Conservation (phyloP, 2,329 filamentous ascomycete species). For the Pseudocercospora macadamiae region DNA sequence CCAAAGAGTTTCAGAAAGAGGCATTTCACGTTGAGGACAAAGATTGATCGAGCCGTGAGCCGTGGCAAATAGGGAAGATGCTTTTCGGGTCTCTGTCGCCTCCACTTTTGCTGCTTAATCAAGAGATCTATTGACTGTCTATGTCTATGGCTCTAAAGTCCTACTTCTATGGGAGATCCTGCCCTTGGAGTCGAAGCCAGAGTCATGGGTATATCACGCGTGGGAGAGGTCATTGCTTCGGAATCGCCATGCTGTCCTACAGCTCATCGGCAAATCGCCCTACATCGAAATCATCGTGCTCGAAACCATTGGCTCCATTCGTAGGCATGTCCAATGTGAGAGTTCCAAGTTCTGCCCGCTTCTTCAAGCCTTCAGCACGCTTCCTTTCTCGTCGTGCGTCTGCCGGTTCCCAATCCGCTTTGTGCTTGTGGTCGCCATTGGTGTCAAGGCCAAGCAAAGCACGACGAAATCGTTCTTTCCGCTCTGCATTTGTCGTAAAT, state of each 20-base stretch:
- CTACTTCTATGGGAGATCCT: no score
- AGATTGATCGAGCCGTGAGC: no score
- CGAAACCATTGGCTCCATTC: neutral
- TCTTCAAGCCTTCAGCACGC: slow-evolving; percentile 52
- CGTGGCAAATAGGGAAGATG: no score
- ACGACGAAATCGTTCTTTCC: slow-evolving; percentile 66
- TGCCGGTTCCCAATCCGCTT: slow-evolving; percentile 43
- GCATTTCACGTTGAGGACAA: no score
- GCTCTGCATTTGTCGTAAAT: slow-evolving; percentile 69
- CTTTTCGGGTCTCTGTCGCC: no score
- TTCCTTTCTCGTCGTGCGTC: slow-evolving; percentile 44
- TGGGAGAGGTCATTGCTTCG: no score
- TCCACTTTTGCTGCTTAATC: no score
- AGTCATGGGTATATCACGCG: no score
- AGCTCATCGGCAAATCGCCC: slow-evolving; percentile 5
- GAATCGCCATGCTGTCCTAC: neutral
- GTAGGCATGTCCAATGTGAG: neutral
- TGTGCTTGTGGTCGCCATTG: slow-evolving; percentile 34
- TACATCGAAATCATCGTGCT: slow-evolving; percentile 7
- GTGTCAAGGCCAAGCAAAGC: slow-evolving; percentile 50
- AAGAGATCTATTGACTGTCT: no score
- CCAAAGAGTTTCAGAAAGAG: no score
- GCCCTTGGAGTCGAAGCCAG: no score
- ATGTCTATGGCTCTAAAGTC: no score
- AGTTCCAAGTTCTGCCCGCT: slow-evolving; percentile 27